Base-by-base conservation (phyloP, 768 basidiomycete species). In the Suillus cothurnatus region DNA sequence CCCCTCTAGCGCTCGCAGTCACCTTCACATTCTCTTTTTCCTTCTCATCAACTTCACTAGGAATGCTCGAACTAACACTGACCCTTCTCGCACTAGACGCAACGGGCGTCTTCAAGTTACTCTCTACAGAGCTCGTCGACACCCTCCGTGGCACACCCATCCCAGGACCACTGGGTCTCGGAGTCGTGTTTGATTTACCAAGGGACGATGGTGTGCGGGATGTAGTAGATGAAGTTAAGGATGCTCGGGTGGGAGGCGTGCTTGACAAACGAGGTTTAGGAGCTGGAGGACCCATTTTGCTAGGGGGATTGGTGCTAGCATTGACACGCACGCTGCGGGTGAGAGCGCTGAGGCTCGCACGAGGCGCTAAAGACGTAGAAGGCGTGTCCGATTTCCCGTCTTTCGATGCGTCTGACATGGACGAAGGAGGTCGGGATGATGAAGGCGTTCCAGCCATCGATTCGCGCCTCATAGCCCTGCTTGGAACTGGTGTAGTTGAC, bases 11-110 rank as follows among this genome's bases (percentile, higher is more conserved):
- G 19, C 6, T 71, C 58, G 26, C 23, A 49, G 55, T 62, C 41
- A 75, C 75, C 62, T 69, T 73, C 23, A 71, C 70, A 58, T 89
- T 89, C 77, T 88, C 87, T 76, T 88, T 89, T 71, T 88, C 87
- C 76, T 88, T 89, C 71, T 88, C 87, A 61, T 84, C 82, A 39
- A 76, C 70, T 73, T 84, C 83, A 66, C 80, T 84, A 19, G 81
- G 74, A 52, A 76, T 71, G 12, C 79, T 78, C 63, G 71, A 72
- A 12, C 78, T 81, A 14, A 74, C 70, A 60, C 70, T 78, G 23
- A 79, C 70, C 52, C 75, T 71, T 59, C 76, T 74, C 63, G 77
- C 77, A 21, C 53, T 6, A 21, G 53, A 31, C 2, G 73, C 45
- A 45, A 74, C 63, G 60, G 80, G 76, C 11, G 71, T 62, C 64